Evolutionary conservation across 2,329 filamentous ascomycete genomes (phyloP).

Genomic region (Ophiosphaerella korrae): DNA sequence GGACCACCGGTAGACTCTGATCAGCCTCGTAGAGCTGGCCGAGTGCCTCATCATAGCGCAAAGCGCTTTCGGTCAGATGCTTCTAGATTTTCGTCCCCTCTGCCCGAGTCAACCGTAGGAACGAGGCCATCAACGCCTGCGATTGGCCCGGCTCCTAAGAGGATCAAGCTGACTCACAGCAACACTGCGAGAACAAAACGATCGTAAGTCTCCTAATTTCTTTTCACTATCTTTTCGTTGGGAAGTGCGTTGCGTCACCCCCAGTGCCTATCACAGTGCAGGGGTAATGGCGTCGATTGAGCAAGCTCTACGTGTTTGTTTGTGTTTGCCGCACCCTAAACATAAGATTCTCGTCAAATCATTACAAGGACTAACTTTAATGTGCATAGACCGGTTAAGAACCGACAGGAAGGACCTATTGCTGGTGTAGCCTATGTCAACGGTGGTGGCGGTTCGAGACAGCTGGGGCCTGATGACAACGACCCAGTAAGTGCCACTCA

Average conservation of each 20-base stretch:
- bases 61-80: slow-evolving; percentile 41
- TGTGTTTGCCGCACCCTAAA: slow-evolving; percentile 30
- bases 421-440: slow-evolving; percentile 64
- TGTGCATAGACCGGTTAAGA: slow-evolving; percentile 71
- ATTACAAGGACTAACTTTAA: slow-evolving; percentile 37
- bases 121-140: slow-evolving; percentile 43
- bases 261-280: slow-evolving; percentile 32
- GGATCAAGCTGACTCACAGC: slow-evolving; percentile 43
- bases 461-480: slow-evolving; percentile 63
- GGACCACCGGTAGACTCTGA: slow-evolving; percentile 40
- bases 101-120: slow-evolving; percentile 34
- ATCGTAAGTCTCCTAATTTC: slow-evolving; percentile 40
- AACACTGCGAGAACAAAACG: slow-evolving; percentile 44
- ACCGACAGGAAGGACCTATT: slow-evolving; percentile 67
- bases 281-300: slow-evolving; percentile 33
- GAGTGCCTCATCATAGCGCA: slow-evolving; percentile 31
- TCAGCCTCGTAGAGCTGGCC: slow-evolving; percentile 36
- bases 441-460: slow-evolving; percentile 65
- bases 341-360: slow-evolving; percentile 24
- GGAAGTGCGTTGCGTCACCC: slow-evolving; percentile 21
- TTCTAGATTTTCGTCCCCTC: slow-evolving; percentile 39
- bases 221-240: slow-evolving; percentile 14
- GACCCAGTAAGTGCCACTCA: slow-evolving; percentile 57
- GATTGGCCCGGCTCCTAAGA: slow-evolving; percentile 37
- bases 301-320: slow-evolving; percentile 42